Evolutionary conservation across 257 asterid species (phyloP).

Genomic region (Nicotiana noctiflora): DNA sequence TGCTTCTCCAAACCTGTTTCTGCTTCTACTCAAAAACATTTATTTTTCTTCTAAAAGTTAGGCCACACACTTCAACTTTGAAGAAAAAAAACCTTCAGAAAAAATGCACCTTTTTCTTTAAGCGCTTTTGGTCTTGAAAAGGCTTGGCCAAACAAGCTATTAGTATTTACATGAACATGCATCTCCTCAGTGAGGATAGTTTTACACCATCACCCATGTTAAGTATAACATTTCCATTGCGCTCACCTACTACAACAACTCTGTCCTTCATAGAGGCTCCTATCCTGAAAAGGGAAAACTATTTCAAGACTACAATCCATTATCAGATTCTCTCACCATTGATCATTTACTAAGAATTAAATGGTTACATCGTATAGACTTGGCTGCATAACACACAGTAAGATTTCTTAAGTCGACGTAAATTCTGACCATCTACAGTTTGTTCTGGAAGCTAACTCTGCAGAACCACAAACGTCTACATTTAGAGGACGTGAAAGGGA

Average conservation of each 20-base stretch:
- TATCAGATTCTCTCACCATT: not conserved
- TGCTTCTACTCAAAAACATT: too few species aligned
- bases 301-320: not conserved
- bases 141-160: too few species aligned
- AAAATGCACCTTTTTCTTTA: too few species aligned
- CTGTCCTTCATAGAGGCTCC: not conserved
- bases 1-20: too few species aligned
- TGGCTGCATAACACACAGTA: not conserved
- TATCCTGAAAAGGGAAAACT: not conserved
- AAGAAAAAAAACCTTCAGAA: too few species aligned
- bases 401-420: not conserved
- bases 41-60: too few species aligned
- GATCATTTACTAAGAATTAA: not conserved
- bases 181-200: not conserved
- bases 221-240: not conserved
- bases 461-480: not conserved
- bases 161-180: constrained; percentile 2
- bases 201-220: not conserved
- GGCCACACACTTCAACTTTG: too few species aligned
- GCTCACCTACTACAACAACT: not conserved
- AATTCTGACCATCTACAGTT: not conserved
- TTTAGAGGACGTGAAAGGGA: not conserved
- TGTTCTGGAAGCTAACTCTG: not conserved
- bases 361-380: not conserved
- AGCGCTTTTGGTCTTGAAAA: too few species aligned